Base-by-base conservation (phyloP, 805 yeast genomes). In the Nakazawaea populi region DNA sequence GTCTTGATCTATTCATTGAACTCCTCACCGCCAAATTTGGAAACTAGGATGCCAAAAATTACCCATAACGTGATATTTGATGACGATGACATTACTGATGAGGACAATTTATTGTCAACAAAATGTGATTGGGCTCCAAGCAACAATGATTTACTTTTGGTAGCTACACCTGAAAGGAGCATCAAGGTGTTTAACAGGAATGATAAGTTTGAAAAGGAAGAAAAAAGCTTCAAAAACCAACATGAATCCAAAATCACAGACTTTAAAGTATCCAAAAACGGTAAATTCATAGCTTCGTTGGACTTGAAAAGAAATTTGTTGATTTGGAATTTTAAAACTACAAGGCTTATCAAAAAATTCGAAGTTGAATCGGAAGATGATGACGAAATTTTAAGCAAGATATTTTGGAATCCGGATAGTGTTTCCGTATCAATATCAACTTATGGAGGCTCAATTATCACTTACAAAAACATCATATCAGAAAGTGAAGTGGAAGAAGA, bases 81-180 rank as follows among this genome's bases (percentile, higher is more conserved):
- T 8, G 83, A 77, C 43, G 73, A 74, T 45, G 67, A 65, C 29
- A 66, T 63, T n/a, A 68, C 64, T 12, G 61, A 59, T 9, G 60
- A 66, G 12, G 59, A 54, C 1, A 59, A 56, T 14, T 65, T 77
- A 42, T 61, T 77, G 1, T 67, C 83, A 29, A 74, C 87, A 0
- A 76, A 75, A 41, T 74, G 82, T 2, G 78, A 76, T 37, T 89
- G 96, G 96, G 79, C 82, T 51, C 79, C 85, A 2, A 28, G 14
- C 2, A 72, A 76, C 48, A 96, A 96, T 14, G 78, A 78, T 48
- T 64, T 71, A n/a, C 70, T 89, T 45, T 89, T 90, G 2, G 60
- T 88, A 18, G 90, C 96, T 2, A 70, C 85, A 6, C 68, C 71
- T 37, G 68, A 73, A 24, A 68, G 72, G 44, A 67, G 73, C 2